Base-by-base conservation (phyloP, 2,329 filamentous ascomycete species). In the Cercospora berteroae region DNA sequence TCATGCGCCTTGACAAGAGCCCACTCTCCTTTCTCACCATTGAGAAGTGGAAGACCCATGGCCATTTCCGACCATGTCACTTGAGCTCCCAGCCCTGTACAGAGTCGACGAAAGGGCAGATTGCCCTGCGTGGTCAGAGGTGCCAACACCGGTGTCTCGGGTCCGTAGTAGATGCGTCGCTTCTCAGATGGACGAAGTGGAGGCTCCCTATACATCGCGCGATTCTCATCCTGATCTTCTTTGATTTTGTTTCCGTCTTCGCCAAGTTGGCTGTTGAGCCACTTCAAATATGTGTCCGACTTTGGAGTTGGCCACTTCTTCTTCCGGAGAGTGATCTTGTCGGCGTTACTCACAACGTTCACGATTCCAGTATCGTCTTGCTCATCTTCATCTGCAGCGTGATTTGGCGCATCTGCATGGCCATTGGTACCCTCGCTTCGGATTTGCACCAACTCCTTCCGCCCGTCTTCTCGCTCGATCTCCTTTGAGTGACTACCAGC, bases 41-140 rank as follows among this genome's bases (percentile, higher is more conserved):
- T 93, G 5, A 99, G 85, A 50, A 99, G 81, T 9, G 94, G 94
- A 79, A 96, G 83, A 29, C 92, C 89, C 86, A 99, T 91, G 4
- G 94, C 95, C 95, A 99, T 99, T 80, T 99, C 95, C 0, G 94
- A 98, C 83, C 97, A 99, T 0, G 95, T 99, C 59, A 96, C 85
- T 77, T 97, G 91, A 29, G 93, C 94, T 39, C 95, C 95, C 25
- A 98, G 86, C 64, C 94, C 90, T 12, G 93, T 89, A 76, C 94
- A 97, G 31, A 99, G 87, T 60, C 95, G 88, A 65, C 95, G 90
- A 83, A 97, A 99, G 0, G 95, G 95, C 58, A 98, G 84, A 75
- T 99, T 99, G 56, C 95, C 95, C 80, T 98, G 95, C 0, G 95
- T 99, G 1, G 95, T 99, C 59, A 99, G 85, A 39, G 95, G 95